Base-by-base conservation (phyloP, 495 filamentous ascomycete genomes). In the Trichoderma reesei region DNA sequence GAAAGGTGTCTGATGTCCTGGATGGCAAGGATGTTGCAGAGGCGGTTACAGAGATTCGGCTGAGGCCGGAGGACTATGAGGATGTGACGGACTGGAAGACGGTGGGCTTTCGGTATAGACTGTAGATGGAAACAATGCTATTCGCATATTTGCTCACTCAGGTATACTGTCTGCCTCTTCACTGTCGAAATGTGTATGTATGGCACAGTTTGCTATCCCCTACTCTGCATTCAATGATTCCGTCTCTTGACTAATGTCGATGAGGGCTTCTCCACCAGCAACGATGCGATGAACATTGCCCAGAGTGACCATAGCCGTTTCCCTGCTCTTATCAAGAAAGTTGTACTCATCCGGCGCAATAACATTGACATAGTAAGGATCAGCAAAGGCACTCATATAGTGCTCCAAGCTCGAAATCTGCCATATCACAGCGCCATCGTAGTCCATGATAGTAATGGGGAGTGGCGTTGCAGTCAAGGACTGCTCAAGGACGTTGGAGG, bases 61-160 rank as follows among this genome's bases (percentile, higher is more conserved):
- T 80, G 34, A 76, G 75, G 6, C 59, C 74, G 70, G 68, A 72
- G 76, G 74, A 82, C 78, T 83, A 82, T 75, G 63, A 79, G 75
- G 64, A 80, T 75, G 71, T 76, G 66, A 64, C 82, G 70, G 65
- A 84, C 78, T 74, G 79, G 78, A 79, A 82, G 36, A 83, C 76
- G 4, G 67, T 73, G 2, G 81, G 80, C 1, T 84, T 84, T 65
- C 73, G 80, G 59, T 83, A 84, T 69, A 75, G 80, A n/a, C 65
- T 74, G 5, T 74, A 67, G 36, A 18, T 1, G 26, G 26, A 1
- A 1, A 26, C 11, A 51, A 8, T 26, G n/a, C 20, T 26, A 8
- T 51, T 26, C 26, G n/a, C 46, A n/a, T 3, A 51, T 18, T n/a
- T 54, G 26, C 26, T 26, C 26, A 26, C 26, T 26, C 26, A 26